Conservation (phyloP, 23 red algal species). For the Agarophyton chilense region DNA sequence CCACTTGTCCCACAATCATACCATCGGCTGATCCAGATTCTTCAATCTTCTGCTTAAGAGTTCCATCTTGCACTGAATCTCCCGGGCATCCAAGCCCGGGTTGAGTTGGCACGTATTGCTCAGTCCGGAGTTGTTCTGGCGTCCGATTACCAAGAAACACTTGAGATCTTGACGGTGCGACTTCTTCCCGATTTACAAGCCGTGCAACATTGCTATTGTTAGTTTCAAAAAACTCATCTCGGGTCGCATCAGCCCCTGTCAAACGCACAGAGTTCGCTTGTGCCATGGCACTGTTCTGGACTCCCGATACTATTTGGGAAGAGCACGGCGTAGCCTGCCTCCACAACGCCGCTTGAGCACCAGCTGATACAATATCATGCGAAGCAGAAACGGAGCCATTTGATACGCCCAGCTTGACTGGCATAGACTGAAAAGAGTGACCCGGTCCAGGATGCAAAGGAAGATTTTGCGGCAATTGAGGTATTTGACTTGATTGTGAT, state of each 20-base stretch:
- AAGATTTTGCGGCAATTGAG: background rate
- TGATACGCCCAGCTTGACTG: background rate
- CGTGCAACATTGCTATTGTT: background rate
- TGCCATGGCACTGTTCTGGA: background rate
- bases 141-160: background rate
- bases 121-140: background rate
- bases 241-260: background rate
- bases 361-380: conserved; percentile 10
- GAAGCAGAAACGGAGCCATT: conserved; percentile 21
- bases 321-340: background rate
- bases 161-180: background rate
- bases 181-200: background rate
- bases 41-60: background rate
- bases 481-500: background rate
- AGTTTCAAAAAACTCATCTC: background rate
- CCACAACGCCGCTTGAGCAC: conserved; percentile 18
- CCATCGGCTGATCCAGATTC: background rate
- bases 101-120: background rate
- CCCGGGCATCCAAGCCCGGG: background rate
- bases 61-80: background rate
- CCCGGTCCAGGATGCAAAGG: background rate
- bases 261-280: background rate
- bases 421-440: background rate
- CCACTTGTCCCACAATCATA: background rate
- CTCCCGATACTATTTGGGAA: background rate